These are phyloP conservation scores for Penicillium sp. DNA, from an alignment of 2,329 filamentous ascomycete genomes.

Conservation along the genomic window DNA sequence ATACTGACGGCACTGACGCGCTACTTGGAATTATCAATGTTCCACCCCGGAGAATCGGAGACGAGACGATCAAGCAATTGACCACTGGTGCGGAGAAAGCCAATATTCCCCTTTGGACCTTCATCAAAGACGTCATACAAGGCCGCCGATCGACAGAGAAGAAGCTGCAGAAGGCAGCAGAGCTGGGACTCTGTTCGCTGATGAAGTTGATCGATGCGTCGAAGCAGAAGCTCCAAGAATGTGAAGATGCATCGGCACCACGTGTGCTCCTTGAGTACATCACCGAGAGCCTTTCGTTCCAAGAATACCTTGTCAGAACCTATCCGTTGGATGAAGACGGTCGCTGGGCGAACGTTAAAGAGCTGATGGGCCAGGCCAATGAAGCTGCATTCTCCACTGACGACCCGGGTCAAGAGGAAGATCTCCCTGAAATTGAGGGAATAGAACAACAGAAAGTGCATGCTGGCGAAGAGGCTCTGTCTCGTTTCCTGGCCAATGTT, in stretches of 20 bases:
- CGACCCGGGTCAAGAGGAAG: constrained; percentile 55
- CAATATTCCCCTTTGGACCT: constrained; percentile 70
- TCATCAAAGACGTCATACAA: constrained; percentile 63
- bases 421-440: constrained; percentile 67
- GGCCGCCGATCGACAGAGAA: constrained; percentile 53
- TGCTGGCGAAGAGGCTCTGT: constrained; percentile 62
- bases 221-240: constrained; percentile 54
- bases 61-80: constrained; percentile 71
- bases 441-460: constrained; percentile 60
- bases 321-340: constrained; percentile 74
- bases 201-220: constrained; percentile 61
- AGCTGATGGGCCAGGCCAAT: constrained; percentile 75
- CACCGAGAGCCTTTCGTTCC: constrained; percentile 66
- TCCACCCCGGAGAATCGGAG: constrained; percentile 78
- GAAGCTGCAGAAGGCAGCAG: constrained; percentile 56
- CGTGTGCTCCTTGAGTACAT: constrained; percentile 57
- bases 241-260: constrained; percentile 40
- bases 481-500: constrained; percentile 85
- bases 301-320: constrained; percentile 69
- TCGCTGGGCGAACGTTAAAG: constrained; percentile 85
- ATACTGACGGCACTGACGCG: constrained; percentile 85
- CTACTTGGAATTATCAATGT: constrained; percentile 81
- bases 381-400: constrained; percentile 62
- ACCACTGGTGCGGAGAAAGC: constrained; percentile 73
- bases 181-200: constrained; percentile 59